Evolutionary conservation across 352 stramenopile species (phyloP).

Genomic region (Phytopythium cucurbitacearum): DNA sequence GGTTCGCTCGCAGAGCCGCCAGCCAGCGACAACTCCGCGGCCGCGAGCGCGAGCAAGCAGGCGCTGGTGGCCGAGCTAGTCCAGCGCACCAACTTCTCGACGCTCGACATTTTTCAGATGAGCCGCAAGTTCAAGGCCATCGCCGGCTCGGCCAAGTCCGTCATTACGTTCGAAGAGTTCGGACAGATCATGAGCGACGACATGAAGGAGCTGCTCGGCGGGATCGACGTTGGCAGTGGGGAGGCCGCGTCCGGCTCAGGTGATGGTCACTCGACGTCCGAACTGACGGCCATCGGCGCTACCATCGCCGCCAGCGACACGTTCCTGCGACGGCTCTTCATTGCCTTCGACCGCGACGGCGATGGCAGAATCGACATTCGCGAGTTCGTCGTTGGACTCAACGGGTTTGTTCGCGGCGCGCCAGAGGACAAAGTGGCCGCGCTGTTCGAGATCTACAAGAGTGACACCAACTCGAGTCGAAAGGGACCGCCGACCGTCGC

Average conservation of each 20-base stretch:
- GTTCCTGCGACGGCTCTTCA: constrained; percentile 37
- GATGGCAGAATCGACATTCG: constrained; percentile 45
- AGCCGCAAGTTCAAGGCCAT: constrained; percentile 48
- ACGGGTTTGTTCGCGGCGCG: constrained; percentile 32
- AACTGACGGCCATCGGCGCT: constrained; percentile 28
- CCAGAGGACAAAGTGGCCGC: constrained; percentile 35
- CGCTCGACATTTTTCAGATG: constrained; percentile 42
- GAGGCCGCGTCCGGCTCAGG: not conserved
- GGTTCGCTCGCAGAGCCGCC: not conserved
- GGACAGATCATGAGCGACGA: constrained; percentile 33
- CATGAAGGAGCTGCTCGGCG: constrained; percentile 18
- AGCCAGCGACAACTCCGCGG: not conserved
- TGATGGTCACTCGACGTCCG: not conserved
- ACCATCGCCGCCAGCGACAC: constrained; percentile 43
- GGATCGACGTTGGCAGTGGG: constrained; percentile 7
- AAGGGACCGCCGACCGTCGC: constrained; percentile 15
- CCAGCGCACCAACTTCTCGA: constrained; percentile 30
- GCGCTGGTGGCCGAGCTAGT: constrained; percentile 44
- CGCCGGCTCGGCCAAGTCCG: constrained; percentile 24
- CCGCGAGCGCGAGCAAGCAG: constrained; percentile 22
- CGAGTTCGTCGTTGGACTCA: constrained; percentile 46
- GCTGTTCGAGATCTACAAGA: constrained; percentile 36
- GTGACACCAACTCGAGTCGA: constrained; percentile 4
- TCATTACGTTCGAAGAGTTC: constrained; percentile 40
- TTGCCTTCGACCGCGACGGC: constrained; percentile 34